Conservation (phyloP, 2,329 filamentous ascomycete species). For the Curvularia verruculosa region DNA sequence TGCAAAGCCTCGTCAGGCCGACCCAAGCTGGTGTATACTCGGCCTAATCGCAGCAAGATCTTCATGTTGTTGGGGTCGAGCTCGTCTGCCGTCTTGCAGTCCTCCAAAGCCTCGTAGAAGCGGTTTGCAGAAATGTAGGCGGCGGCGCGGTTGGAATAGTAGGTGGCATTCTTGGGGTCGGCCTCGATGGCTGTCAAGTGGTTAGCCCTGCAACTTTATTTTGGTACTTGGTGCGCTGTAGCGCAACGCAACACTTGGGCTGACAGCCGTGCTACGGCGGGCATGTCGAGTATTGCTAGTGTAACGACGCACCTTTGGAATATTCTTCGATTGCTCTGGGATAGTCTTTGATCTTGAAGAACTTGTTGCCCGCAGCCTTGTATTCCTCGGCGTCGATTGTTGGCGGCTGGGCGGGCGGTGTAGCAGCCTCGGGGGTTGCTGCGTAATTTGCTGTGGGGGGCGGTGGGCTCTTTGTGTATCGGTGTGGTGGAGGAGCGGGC, state of each 20-base stretch:
- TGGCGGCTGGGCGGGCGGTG: constrained; percentile 50
- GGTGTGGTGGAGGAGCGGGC: constrained; percentile 75
- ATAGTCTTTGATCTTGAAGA: constrained; percentile 95
- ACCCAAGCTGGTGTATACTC: constrained; percentile 87
- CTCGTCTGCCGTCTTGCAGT: constrained; percentile 81
- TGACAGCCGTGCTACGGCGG: constrained; percentile 15
- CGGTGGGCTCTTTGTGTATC: constrained; percentile 58
- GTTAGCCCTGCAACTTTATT: constrained; percentile 31
- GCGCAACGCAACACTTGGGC: constrained; percentile 1
- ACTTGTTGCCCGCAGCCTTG: constrained; percentile 93
- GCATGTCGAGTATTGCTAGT: constrained; percentile 5
- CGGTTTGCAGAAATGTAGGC: constrained; percentile 88
- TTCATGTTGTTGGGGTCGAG: constrained; percentile 87
- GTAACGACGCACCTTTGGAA: constrained; percentile 75
- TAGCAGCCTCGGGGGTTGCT: constrained; percentile 46
- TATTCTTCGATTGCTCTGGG: constrained; percentile 88
- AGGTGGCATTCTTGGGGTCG: constrained; percentile 83
- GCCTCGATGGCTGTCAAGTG: constrained; percentile 76
- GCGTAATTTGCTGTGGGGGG: constrained; percentile 50
- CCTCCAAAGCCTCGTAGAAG: constrained; percentile 80
- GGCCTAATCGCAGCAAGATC: constrained; percentile 83
- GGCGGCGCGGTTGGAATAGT: constrained; percentile 92
- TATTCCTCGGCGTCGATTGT: constrained; percentile 84
- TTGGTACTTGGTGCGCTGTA: constrained; percentile 3
- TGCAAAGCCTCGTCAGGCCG: constrained; percentile 84